Evolutionary conservation across 352 stramenopile species (phyloP), one percentile per base, ranked within the genome.

Genomic region (Globisporangium spiculum): DNA sequence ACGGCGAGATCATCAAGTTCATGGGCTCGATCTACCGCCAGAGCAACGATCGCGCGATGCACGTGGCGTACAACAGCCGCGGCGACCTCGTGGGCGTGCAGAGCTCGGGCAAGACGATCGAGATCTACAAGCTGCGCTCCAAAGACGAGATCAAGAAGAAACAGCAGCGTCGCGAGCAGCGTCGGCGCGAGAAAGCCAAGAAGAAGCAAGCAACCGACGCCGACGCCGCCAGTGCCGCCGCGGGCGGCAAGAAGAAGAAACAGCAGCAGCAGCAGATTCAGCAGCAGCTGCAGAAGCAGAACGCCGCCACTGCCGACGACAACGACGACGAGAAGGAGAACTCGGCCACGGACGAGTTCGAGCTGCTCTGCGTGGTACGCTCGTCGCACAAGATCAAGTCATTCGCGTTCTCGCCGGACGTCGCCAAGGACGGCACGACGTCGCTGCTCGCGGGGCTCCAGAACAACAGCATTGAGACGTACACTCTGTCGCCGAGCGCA

Each of bases 401-500:
- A 67, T 96, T 97, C 59, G 86, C 77, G 8, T 96, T 97, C 65
- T 93, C 84, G 36, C 88, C 88, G 0, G 84, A 95, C 58, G 77
- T 91, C 0, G 88, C 88, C 16, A 93, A 93, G 72, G 83, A 95
- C 69, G 85, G 79, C 69, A 93, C 82, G 58, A 90, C 84, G 60
- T 91, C 85, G 34, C 65, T 98, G 22, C 77, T 98, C 63, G 72
- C 98, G 18, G 90, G 89, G 7, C 79, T 97, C 34, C 89, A 97
- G 77, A 97, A 96, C 81, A 98, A 98, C 79, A 86, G 74, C 54
- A 88, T 98, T 32, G 93, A 98, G 78, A 84, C 92, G 26, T 97
- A 96, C 77, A 77, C 81, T 56, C 70, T 95, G 26, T 83, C 76
- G 55, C 87, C 87, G 6, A 77, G 61, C 58, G 76, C 79, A 8